Base-by-base conservation (phyloP, 1,284 basidiomycete genomes). In the Vanrija humicola region DNA sequence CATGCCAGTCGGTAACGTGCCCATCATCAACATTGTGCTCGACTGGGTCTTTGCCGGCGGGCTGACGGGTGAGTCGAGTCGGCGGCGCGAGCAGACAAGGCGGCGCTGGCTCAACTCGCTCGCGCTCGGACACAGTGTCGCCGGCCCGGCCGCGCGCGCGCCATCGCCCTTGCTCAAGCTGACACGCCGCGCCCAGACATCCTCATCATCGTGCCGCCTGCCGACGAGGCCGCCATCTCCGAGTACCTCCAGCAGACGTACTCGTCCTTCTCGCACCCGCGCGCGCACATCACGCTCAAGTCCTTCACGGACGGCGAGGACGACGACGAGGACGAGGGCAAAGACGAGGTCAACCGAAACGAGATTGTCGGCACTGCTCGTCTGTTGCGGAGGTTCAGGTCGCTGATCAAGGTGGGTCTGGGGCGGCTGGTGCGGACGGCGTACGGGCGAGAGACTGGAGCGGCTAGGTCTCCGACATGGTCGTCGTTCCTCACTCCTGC, bases 21-120 rank as follows among this genome's bases (percentile, higher is more conserved):
- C 90, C 0, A 85, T 96, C 78, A 81, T 96, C 59, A 89, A 92
- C 69, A 88, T 89, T 65, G 82, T 85, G 7, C 80, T 97, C 19
- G 81, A 84, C 28, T 94, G 92, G 90, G 77, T 96, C 25, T 89
- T 95, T 64, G 84, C 88, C 45, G 86, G 90, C 18, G 89, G 90
- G 12, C 84, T 96, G 40, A 84, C 83, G 78, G 90, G 93, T 88
- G 58, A 55, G 78, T 70, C 29, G 10, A n/a, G 23, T 9, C 34
- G 7, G 28, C 7, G 1, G 28, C 28, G 28, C 28, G 28, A 28
- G 28, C 28, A 28, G 16, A 16, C 8, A 16, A 18, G 38, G 6
- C 38, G 38, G 14, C 5, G 23, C 49, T n/a, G 54, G 56, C 23
- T 56, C 48, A 52, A 42, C 10, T 28, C 23, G 23, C 29, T 28